Conservation (phyloP, 306 rosid species). For the Arachis hypogaea region DNA sequence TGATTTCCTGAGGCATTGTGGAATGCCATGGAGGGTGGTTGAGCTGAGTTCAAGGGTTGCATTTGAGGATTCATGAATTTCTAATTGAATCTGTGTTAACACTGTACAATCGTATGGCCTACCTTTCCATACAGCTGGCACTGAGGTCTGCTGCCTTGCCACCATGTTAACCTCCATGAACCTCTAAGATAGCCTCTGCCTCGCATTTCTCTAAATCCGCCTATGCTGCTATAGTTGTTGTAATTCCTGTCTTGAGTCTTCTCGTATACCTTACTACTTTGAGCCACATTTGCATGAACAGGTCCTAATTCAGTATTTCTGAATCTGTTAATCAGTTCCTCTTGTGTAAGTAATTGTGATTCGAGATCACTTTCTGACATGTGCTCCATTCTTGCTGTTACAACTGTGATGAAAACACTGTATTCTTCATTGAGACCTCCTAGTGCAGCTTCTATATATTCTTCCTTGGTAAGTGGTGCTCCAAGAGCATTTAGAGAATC, state of each 20-base stretch:
- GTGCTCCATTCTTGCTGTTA: neutral
- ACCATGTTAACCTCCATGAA: neutral
- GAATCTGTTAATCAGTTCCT: too few species aligned
- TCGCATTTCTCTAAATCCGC: accelerated
- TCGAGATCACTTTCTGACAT: neutral
- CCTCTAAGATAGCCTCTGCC: neutral
- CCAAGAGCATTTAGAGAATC: too few species aligned
- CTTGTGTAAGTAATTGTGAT: neutral
- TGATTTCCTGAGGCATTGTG: too few species aligned
- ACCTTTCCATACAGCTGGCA: neutral
- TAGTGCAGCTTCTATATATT: too few species aligned
- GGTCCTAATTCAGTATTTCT: neutral
- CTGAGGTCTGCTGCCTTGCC: neutral
- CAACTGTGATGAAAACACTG: neutral
- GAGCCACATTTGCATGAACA: neutral
- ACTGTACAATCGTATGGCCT: neutral
- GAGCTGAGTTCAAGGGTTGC: too few species aligned
- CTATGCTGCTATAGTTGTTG: too few species aligned
- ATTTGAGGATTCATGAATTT: neutral
- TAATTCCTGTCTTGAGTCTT: too few species aligned
- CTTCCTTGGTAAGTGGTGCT: too few species aligned
- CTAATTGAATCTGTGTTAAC: neutral
- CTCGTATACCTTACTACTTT: too few species aligned
- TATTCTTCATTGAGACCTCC: neutral
- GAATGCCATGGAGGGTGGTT: too few species aligned